A percentile compares a stretch with the other conserved stretches of the same genome.
Evolutionary conservation across 345 rosid genomes (phyloP).

Genomic region (Alliaria petiolata): DNA sequence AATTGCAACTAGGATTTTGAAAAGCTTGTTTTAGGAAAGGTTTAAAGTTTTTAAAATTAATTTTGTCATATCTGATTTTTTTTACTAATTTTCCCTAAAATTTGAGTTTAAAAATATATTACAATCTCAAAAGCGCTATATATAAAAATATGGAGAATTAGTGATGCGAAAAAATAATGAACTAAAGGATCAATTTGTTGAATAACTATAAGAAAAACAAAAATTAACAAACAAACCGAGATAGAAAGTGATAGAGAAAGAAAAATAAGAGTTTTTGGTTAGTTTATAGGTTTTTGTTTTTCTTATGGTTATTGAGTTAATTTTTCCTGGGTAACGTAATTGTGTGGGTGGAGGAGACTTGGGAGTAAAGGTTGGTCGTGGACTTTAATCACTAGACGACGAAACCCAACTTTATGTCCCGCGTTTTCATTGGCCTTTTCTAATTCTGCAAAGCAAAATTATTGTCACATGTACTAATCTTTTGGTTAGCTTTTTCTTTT

Average conservation of each 20-base stretch:
- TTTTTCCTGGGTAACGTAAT: not conserved
- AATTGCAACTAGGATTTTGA: not conserved
- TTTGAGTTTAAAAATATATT: not conserved
- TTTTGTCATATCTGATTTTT: not conserved
- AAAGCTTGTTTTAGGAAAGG: no score
- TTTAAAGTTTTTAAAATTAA: not conserved
- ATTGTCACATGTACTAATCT: not conserved
- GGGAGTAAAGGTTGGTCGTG: slow-evolving; percentile 9
- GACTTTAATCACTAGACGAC: slow-evolving; percentile 23
- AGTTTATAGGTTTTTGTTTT: no score
- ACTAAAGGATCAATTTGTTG: no score
- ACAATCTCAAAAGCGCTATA: not conserved
- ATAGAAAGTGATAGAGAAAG: no score
- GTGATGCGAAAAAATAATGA: not conserved
- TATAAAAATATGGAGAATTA: not conserved
- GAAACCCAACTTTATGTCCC: slow-evolving; percentile 14
- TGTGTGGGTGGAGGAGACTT: not conserved
- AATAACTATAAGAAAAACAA: no score
- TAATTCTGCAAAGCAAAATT: not conserved
- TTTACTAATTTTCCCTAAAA: not conserved
- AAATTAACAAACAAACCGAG: no score
- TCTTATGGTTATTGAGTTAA: no score
- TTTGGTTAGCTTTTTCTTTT: not conserved
- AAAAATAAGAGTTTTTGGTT: no score
- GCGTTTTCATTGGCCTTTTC: not conserved